These are phyloP conservation scores for Trichosporon sp. DNA, from an alignment of 1,284 basidiomycete genomes.

Conservation along the genomic window DNA sequence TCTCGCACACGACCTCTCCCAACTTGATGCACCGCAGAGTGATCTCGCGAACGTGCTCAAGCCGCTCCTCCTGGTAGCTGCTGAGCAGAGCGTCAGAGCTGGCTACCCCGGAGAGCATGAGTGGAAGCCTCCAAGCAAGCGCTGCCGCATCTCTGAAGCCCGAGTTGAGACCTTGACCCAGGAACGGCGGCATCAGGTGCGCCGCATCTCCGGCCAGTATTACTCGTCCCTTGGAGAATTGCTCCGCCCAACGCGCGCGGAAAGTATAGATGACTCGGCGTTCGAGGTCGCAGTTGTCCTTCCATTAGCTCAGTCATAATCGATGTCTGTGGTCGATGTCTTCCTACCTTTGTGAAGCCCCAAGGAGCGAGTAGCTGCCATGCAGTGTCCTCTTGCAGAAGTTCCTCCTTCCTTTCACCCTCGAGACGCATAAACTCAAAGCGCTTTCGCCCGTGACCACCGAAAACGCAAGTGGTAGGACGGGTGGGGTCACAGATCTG, in stretches of 20 bases:
- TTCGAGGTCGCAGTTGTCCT: conserved; percentile 20
- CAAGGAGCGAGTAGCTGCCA: conserved; percentile 16
- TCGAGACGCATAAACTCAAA: conserved; percentile 25
- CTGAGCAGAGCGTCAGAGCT: conserved; percentile 3
- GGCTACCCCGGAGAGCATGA: conserved; percentile 13
- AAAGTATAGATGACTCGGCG: conserved; percentile 25
- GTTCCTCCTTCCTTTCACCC: conserved; percentile 8
- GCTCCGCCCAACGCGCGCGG: conserved; percentile 20
- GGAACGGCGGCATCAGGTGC: conserved; percentile 26
- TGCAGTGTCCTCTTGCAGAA: conserved; percentile 10
- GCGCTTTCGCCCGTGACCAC: conserved; percentile 15
- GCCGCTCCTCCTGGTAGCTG: conserved; percentile 20
- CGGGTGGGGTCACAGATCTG: conserved; percentile 24
- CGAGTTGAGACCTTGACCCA: conserved; percentile 25
- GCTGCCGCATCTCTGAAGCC: conserved; percentile 23
- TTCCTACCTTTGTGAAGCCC: conserved; percentile 8
- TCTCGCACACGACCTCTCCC: conserved; percentile 22
- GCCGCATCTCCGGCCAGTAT: conserved; percentile 17
- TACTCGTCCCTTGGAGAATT: conserved; percentile 19
- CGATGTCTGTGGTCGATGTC: too few relatives aligned
- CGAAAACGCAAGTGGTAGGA: conserved; percentile 20
- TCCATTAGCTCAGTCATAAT: not conserved
- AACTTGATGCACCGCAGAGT: conserved; percentile 15
- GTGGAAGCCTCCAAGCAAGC: conserved; percentile 19
- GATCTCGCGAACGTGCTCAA: conserved; percentile 12